phyloP scores from a whole-genome alignment of 176 grass and related monocot species.

The Avena insularis region DNA sequence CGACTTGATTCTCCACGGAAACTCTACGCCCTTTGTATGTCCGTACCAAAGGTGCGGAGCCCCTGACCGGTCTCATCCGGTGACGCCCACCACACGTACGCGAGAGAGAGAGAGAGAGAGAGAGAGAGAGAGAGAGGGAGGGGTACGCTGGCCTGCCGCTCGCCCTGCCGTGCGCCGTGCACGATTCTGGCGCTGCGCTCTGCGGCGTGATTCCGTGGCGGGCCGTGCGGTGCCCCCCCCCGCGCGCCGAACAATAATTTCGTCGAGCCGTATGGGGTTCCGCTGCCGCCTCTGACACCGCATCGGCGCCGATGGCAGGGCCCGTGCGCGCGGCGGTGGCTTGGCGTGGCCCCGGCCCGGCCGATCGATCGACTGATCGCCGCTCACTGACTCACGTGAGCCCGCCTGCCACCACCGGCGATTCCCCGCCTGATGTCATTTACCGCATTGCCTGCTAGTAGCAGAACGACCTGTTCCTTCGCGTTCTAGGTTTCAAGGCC shows the following conservation, averaged over 20 bases:
- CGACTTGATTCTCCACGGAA: too few relatives aligned
- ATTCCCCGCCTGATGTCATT: slow-evolving; percentile 16
- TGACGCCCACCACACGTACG: too few relatives aligned
- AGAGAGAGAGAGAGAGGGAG: not conserved
- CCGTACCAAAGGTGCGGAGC: too few relatives aligned
- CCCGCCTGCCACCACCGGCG: not conserved
- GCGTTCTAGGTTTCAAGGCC: not conserved
- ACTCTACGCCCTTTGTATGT: too few relatives aligned
- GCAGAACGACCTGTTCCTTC: not conserved
- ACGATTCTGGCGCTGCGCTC: not conserved
- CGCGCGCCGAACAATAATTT: slow-evolving; percentile 25
- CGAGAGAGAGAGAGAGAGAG: not conserved
- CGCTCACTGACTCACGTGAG: slow-evolving; percentile 38
- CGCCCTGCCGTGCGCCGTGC: slow-evolving; percentile 8
- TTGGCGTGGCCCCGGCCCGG: not conserved
- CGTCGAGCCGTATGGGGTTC: not conserved
- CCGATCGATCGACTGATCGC: not conserved
- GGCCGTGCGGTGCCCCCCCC: not conserved
- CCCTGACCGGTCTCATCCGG: too few relatives aligned
- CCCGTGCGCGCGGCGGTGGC: not conserved
- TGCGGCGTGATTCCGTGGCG: not conserved
- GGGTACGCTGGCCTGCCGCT: not conserved
- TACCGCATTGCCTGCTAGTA: not conserved
- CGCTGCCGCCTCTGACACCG: slow-evolving; percentile 6
- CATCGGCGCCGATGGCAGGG: not conserved